Base-by-base conservation (phyloP, 768 basidiomycete genomes). In the Vararia minispora region DNA sequence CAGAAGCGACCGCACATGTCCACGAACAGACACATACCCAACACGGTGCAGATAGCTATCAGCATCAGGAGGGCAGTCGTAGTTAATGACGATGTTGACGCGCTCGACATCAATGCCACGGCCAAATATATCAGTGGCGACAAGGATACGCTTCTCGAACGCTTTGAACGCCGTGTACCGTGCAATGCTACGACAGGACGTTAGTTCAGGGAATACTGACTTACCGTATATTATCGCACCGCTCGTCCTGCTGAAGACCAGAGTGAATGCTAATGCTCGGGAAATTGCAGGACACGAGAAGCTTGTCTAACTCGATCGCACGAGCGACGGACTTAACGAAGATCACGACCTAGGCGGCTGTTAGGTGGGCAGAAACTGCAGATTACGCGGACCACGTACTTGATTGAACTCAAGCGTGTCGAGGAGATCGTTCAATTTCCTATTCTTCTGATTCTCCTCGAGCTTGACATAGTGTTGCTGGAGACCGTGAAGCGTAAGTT, bases 51-150 rank as follows among this genome's bases (percentile, higher is more conserved):
- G 73, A 59, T 99, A 99, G 45, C 87, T 92, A 63, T 99, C 95
- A 16, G 95, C 94, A 52, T 99, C 95, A 27, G 83, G 77, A 28
- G 95, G 91, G 45, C 85, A 90, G 54, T 99, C 95, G 57, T 99
- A 99, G 63, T 99, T 99, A 66, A 99, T 76, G 35, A 99, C 95
- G 42, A 98, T 97, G 64, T 99, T 99, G 52, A 99, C 95, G 44
- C 95, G 90, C 59, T 99, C 95, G 16, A 99, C 94, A 65, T 99
- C 95, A 48, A 99, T 99, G 48, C 94, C 95, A 59, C 95, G 88
- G 43, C 95, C 95, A 45, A 99, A 99, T 49, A 99, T 98, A 59
- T 99, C 95, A 14, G 95, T 99, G 14, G 92, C 94, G 28, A 99
- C 95, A 14, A 99, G 72, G 48, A 99, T 97, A 48, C 95, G 90